A percentile compares a stretch with the other conserved stretches of the same genome.
Evolutionary conservation across 2,329 filamentous ascomycete species (phyloP).

Genomic region (Achaetomium macrosporum): DNA sequence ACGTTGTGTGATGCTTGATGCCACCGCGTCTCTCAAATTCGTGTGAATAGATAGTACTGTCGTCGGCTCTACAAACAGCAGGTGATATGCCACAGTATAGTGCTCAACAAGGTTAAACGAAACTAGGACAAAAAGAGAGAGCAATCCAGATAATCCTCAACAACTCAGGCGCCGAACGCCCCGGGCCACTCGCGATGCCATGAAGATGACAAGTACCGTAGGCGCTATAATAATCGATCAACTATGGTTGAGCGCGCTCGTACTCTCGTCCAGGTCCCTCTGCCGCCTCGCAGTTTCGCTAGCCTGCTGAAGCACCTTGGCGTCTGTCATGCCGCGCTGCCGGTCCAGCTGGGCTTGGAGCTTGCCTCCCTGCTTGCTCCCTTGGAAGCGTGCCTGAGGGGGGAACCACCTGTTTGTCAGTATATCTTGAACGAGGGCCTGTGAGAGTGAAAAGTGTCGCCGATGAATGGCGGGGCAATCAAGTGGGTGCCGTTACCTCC

Average conservation of each 20-base stretch:
- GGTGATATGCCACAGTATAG: not conserved
- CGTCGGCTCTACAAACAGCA: too few species aligned
- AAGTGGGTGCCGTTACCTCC: constrained; percentile 56
- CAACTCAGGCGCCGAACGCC: not conserved
- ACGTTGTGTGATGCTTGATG: too few species aligned
- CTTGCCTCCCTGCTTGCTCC: constrained; percentile 46
- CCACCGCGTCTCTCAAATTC: too few species aligned
- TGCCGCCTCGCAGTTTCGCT: constrained; percentile 60
- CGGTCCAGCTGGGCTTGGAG: constrained; percentile 64
- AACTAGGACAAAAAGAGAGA: too few species aligned
- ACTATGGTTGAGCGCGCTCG: constrained; percentile 49
- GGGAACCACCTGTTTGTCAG: not conserved
- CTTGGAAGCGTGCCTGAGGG: constrained; percentile 9
- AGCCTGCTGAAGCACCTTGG: constrained; percentile 60
- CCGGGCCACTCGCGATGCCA: not conserved
- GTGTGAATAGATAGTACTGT: too few species aligned
- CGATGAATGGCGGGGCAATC: not conserved
- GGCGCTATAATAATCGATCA: constrained; percentile 4
- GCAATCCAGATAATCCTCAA: not conserved
- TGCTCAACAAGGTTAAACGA: not conserved
- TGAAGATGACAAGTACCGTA: not conserved
- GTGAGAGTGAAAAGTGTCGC: not conserved
- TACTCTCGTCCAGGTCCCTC: constrained; percentile 61
- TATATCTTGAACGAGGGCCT: not conserved
- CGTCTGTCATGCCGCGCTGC: constrained; percentile 68